phyloP scores from a whole-genome alignment of 2,329 filamentous ascomycete species.

The Cercospora beticola region DNA sequence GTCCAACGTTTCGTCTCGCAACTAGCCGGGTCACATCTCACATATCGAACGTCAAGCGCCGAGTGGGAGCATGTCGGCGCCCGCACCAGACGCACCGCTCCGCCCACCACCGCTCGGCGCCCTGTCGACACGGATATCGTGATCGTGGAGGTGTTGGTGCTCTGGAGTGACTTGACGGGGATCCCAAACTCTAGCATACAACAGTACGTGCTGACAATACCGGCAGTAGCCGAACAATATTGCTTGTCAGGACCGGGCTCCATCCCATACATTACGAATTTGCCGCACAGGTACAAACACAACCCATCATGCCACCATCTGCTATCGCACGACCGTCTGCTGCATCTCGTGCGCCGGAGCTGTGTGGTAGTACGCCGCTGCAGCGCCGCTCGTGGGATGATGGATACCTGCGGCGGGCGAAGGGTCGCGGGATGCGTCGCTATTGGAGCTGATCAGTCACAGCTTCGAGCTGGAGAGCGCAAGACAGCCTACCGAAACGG shows the following conservation, averaged over 20 bases:
- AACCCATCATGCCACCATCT: slow-evolving; percentile 16
- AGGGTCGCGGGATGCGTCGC: slow-evolving; percentile 20
- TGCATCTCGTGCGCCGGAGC: slow-evolving; percentile 21
- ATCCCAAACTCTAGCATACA: neutral
- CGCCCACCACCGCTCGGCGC: neutral
- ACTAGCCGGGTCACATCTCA: neutral
- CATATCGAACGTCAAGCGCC: neutral
- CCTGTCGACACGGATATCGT: neutral
- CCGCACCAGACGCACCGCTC: neutral
- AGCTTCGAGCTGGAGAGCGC: neutral
- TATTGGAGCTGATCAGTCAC: slow-evolving; percentile 14
- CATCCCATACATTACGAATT: slow-evolving; percentile 13
- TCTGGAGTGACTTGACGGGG: neutral
- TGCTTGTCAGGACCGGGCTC: slow-evolving; percentile 12
- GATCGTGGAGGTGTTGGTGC: slow-evolving; percentile 1
- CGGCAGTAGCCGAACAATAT: slow-evolving; percentile 13
- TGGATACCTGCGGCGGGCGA: slow-evolving; percentile 15
- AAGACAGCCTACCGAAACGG: slow-evolving; percentile 24
- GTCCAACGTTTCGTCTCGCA: neutral
- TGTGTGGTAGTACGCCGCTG: slow-evolving; percentile 17
- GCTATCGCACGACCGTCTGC: slow-evolving; percentile 15
- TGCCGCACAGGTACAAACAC: slow-evolving; percentile 7
- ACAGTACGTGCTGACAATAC: slow-evolving; percentile 7
- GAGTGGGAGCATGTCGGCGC: neutral
- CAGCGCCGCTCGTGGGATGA: slow-evolving; percentile 15